These are phyloP conservation scores for Penicillium capsulatum DNA, from an alignment of 2,329 filamentous ascomycete genomes.

Conservation along the genomic window DNA sequence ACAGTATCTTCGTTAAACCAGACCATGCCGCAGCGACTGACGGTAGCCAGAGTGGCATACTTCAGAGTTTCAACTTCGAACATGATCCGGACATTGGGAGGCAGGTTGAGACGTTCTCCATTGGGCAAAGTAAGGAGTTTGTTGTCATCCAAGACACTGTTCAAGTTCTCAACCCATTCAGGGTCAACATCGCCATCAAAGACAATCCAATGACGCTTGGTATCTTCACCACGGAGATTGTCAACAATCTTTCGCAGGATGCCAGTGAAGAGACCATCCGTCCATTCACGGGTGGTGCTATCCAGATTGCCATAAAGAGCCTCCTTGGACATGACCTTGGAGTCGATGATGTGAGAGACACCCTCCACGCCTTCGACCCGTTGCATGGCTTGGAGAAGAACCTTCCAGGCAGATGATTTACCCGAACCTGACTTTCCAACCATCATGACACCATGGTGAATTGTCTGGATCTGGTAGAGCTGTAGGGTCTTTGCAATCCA, in stretches of 20 bases:
- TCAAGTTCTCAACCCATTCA: constrained; percentile 99
- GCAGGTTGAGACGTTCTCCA: constrained; percentile 92
- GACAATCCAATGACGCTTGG: constrained; percentile 97
- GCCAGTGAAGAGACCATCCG: constrained; percentile 95
- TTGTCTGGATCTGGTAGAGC: constrained; percentile 94
- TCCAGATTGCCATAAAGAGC: constrained; percentile 93
- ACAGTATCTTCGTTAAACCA: constrained; percentile 99
- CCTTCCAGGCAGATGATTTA: constrained; percentile 92
- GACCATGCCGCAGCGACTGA: constrained; percentile 99
- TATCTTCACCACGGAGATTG: constrained; percentile 93
- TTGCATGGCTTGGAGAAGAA: constrained; percentile 85
- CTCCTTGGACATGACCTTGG: constrained; percentile 99
- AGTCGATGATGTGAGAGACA: constrained; percentile 95
- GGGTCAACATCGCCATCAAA: constrained; percentile 99
- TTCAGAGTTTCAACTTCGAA: constrained; percentile 98
- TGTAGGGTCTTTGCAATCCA: constrained; percentile 99
- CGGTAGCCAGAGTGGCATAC: constrained; percentile 96
- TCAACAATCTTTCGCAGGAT: constrained; percentile 98
- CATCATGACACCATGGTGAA: constrained; percentile 99
- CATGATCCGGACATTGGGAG: constrained; percentile 96
- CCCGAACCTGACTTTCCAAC: constrained; percentile 96
- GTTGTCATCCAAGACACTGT: constrained; percentile 98
- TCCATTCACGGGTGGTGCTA: constrained; percentile 97
- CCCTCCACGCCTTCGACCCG: constrained; percentile 88
- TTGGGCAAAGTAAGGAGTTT: constrained; percentile 96